Evolutionary conservation across 352 stramenopile genomes (phyloP).

Genomic region (Phytophthora cactorum): DNA sequence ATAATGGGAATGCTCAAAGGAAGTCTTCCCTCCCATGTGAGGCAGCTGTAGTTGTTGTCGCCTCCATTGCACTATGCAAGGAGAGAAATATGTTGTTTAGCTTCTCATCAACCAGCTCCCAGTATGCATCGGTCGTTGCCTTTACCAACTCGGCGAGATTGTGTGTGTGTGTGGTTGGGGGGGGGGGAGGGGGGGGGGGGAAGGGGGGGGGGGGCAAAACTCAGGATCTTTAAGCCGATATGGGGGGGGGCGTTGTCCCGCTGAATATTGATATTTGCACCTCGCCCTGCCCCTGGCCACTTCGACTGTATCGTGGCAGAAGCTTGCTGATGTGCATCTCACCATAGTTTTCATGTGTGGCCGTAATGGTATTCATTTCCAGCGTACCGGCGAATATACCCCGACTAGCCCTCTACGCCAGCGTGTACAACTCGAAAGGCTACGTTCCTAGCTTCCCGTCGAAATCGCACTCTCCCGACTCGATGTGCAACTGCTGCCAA

Average conservation of each 20-base stretch:
- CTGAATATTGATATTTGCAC: not conserved
- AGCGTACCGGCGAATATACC: not conserved
- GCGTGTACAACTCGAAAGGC: conserved; percentile 2
- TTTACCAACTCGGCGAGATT: not conserved
- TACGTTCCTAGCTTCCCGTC: conserved; percentile 1
- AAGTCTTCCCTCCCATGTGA: conserved; percentile 22
- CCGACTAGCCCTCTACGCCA: not conserved
- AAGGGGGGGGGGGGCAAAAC: not conserved
- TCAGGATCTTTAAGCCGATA: not conserved
- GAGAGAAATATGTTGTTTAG: conserved; percentile 8
- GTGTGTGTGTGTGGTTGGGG: too few relatives aligned
- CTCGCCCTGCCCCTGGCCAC: not conserved
- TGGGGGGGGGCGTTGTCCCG: not conserved
- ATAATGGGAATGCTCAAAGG: conserved; percentile 2
- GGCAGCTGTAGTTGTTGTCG: not conserved
- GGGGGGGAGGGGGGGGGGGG: too few relatives aligned
- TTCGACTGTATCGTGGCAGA: not conserved
- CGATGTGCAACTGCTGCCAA: not conserved
- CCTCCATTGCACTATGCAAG: conserved; percentile 7
- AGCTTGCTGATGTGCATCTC: conserved; percentile 9
- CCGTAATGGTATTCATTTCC: not conserved
- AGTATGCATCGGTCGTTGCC: not conserved
- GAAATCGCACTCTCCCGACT: not conserved
- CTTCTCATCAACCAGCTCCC: not conserved
- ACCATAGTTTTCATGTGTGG: not conserved